Percentiles rank a stretch among this genome's conserved stretches.
These are phyloP conservation scores for Penicillium pancosmium DNA, from an alignment of 495 filamentous ascomycete genomes.

Conservation along the genomic window DNA sequence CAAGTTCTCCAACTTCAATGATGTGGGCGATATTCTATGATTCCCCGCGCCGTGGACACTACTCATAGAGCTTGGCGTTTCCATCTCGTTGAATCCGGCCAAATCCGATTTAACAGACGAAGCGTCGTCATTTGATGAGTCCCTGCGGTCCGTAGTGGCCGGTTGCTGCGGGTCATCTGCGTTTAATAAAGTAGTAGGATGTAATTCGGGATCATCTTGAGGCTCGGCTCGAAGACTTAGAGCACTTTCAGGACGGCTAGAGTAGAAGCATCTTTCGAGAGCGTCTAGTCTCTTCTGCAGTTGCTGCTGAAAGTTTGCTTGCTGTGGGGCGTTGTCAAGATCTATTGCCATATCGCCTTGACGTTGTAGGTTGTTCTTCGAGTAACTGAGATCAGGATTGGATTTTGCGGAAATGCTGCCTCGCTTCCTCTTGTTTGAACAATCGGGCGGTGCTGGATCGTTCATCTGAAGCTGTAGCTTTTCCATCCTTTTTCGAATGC, in stretches of 20 bases:
- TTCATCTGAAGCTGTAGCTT: constrained; percentile 63
- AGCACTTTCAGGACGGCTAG: neutral
- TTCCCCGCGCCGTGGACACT: neutral
- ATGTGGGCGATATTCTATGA: neutral
- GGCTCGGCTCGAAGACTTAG: neutral
- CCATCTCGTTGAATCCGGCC: neutral
- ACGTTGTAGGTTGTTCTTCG: neutral
- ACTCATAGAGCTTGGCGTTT: neutral
- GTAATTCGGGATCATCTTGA: constrained; percentile 10
- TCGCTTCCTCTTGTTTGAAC: constrained; percentile 6
- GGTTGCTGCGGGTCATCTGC: neutral
- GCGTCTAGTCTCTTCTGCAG: neutral
- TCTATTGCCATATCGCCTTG: neutral
- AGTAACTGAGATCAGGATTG: neutral
- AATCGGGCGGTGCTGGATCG: neutral
- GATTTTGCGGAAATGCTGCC: neutral
- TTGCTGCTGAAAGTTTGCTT: neutral
- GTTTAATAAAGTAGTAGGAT: neutral
- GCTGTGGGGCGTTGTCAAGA: neutral
- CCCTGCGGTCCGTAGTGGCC: neutral
- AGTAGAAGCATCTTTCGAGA: neutral
- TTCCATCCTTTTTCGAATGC: constrained; percentile 91
- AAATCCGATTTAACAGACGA: neutral
- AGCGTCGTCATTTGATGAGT: neutral
- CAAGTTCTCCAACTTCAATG: neutral